phyloP scores from a whole-genome alignment of 1,284 basidiomycete genomes.

The Irpex sp. region DNA sequence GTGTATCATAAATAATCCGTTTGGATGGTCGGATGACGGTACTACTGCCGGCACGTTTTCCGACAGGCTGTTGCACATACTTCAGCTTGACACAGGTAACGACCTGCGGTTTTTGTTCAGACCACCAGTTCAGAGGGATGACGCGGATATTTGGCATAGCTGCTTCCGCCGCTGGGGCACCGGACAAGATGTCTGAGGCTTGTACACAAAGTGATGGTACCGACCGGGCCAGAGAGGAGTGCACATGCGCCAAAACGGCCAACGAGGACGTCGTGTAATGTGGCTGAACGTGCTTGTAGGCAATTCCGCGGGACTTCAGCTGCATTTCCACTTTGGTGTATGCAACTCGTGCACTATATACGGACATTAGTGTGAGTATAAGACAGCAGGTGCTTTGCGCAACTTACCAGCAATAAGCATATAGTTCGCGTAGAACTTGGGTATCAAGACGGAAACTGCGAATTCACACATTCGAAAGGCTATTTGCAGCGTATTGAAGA shows the following conservation, averaged over 20 bases:
- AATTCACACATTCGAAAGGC: not conserved
- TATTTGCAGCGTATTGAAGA: not conserved
- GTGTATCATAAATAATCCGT: conserved; percentile 83
- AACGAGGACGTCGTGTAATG: conserved; percentile 36
- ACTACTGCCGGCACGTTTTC: conserved; percentile 58
- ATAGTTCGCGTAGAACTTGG: conserved; percentile 67
- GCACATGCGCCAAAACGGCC: conserved; percentile 48
- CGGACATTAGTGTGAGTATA: not conserved
- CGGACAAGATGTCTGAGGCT: conserved; percentile 75
- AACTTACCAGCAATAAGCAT: conserved; percentile 75
- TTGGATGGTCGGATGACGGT: conserved; percentile 74
- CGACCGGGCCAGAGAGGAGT: conserved; percentile 66
- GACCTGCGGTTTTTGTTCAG: conserved; percentile 65
- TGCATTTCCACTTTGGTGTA: conserved; percentile 87
- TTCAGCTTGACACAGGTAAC: conserved; percentile 85
- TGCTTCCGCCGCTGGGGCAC: conserved; percentile 80
- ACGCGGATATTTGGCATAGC: conserved; percentile 89
- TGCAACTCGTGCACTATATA: conserved; percentile 78
- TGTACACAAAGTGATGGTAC: conserved; percentile 83
- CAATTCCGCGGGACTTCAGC: conserved; percentile 78
- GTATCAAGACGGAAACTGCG: conserved; percentile 66
- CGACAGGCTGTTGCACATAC: conserved; percentile 81
- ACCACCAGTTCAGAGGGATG: conserved; percentile 90
- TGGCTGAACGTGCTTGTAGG: conserved; percentile 75
- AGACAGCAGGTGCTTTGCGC: not conserved